Conservation (phyloP, 192 early-diverging fungal species). For the Coemansia sp. region DNA sequence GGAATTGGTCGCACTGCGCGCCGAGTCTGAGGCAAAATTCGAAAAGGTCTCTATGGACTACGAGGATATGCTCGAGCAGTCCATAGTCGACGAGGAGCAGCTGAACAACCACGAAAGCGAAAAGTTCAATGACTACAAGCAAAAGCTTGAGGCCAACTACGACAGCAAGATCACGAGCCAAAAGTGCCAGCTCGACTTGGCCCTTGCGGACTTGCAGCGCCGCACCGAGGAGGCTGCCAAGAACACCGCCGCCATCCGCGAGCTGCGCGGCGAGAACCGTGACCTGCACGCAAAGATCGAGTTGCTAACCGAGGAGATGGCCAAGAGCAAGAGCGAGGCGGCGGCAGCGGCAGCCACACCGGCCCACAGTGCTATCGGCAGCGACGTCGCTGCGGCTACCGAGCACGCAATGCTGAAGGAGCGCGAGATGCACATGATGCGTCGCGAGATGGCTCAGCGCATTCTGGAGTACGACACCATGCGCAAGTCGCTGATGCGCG, state of each 20-base stretch:
- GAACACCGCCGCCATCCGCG: slow-evolving; percentile 52
- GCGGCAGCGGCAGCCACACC: neutral
- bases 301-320: slow-evolving; percentile 31
- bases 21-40: slow-evolving; percentile 48
- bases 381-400: slow-evolving; percentile 42
- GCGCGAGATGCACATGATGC: slow-evolving; percentile 58
- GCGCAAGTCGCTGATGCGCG: slow-evolving; percentile 98
- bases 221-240: slow-evolving; percentile 65
- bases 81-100: slow-evolving; percentile 57
- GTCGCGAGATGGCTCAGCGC: slow-evolving; percentile 63
- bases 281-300: slow-evolving; percentile 40
- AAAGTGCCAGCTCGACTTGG: slow-evolving; percentile 65
- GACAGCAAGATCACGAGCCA: slow-evolving; percentile 76
- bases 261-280: slow-evolving; percentile 52
- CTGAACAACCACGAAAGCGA: slow-evolving; percentile 53
- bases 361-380: slow-evolving; percentile 9
- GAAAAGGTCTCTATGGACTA: slow-evolving; percentile 53
- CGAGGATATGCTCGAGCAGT: slow-evolving; percentile 59
- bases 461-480: slow-evolving; percentile 95
- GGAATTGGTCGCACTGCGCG: slow-evolving; percentile 11
- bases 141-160: slow-evolving; percentile 86
- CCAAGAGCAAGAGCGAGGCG: slow-evolving; percentile 23
- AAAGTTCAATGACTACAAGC: slow-evolving; percentile 82
- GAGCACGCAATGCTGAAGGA: slow-evolving; percentile 57
- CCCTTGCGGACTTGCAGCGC: slow-evolving; percentile 56